phyloP scores from a whole-genome alignment of 2,329 filamentous ascomycete species.

The Pseudocercospora musae region DNA sequence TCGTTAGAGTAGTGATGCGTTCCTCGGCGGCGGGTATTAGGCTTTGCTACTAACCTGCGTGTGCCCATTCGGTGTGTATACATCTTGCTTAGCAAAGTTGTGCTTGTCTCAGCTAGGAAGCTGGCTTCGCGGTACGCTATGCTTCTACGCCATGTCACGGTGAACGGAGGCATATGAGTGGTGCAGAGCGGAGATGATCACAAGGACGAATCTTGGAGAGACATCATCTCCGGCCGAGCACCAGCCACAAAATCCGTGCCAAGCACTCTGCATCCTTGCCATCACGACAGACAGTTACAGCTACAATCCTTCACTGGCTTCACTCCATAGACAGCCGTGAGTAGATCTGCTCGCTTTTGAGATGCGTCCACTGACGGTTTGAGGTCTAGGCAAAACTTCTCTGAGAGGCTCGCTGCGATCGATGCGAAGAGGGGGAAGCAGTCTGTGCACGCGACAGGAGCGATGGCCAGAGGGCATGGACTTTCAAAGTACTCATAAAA shows the following conservation, averaged over 20 bases:
- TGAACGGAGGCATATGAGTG: constrained; percentile 8
- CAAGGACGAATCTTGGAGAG: not conserved
- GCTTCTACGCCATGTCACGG: constrained; percentile 4
- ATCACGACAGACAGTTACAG: too few relatives aligned
- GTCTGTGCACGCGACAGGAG: not conserved
- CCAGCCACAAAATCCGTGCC: not conserved
- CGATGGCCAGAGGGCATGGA: not conserved
- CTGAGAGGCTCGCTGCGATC: not conserved
- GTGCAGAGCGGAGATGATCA: constrained; percentile 7
- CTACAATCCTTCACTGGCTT: too few relatives aligned
- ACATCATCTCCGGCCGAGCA: not conserved
- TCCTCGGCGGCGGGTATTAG: not conserved
- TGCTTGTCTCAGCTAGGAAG: constrained; percentile 9
- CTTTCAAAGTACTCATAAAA: not conserved
- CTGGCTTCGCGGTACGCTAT: not conserved
- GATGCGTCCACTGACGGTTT: not conserved
- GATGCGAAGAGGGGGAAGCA: not conserved
- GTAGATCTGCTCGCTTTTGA: not conserved
- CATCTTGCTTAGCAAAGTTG: not conserved
- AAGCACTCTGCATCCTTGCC: too few relatives aligned
- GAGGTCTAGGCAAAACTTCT: not conserved
- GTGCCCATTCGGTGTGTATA: not conserved
- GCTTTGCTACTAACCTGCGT: not conserved
- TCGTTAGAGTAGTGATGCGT: not conserved
- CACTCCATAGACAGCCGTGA: too few relatives aligned